A percentile compares a stretch with the other conserved stretches of the same genome.
Evolutionary conservation across 805 yeast species (phyloP).

Genomic region (Sugiyamaella qingdaonensis): DNA sequence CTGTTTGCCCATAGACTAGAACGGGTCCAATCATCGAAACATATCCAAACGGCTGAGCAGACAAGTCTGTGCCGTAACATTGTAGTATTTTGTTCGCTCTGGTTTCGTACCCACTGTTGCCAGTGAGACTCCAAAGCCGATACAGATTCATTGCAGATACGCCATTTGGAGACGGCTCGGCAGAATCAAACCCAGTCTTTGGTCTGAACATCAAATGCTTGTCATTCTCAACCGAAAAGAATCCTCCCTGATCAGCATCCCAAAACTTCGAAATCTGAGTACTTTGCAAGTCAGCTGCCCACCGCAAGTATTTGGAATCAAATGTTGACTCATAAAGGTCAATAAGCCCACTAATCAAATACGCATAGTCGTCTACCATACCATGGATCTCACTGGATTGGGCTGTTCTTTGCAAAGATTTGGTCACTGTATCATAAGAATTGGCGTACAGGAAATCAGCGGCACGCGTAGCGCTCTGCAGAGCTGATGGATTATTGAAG

Average conservation of each 20-base stretch:
- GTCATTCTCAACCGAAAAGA: conserved; percentile 22
- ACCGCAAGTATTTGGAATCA: conserved; percentile 24
- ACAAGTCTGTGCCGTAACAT: conserved; percentile 22
- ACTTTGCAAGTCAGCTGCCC: conserved; percentile 33
- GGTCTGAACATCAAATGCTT: conserved; percentile 32
- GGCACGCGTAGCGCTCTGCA: conserved; percentile 26
- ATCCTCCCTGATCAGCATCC: conserved; percentile 34
- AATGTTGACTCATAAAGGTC: conserved; percentile 34
- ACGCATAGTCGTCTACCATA: conserved; percentile 38
- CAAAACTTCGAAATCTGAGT: conserved; percentile 31
- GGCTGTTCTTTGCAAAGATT: conserved; percentile 22
- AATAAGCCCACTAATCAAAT: conserved; percentile 32
- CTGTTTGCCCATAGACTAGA: conserved; percentile 12
- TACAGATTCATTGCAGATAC: conserved; percentile 31
- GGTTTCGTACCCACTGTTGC: conserved; percentile 11
- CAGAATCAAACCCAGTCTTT: conserved; percentile 34
- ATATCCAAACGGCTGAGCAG: conserved; percentile 27
- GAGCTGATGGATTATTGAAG: conserved; percentile 18
- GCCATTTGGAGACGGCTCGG: conserved; percentile 38
- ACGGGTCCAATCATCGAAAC: conserved; percentile 22
- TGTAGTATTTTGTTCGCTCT: conserved; percentile 15
- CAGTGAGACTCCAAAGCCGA: conserved; percentile 22
- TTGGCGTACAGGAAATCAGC: conserved; percentile 25
- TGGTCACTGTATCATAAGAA: conserved; percentile 22
- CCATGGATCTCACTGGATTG: conserved; percentile 20